Evolutionary conservation across 768 basidiomycete genomes (phyloP).

Genomic region (Leucosporidium scottii): DNA sequence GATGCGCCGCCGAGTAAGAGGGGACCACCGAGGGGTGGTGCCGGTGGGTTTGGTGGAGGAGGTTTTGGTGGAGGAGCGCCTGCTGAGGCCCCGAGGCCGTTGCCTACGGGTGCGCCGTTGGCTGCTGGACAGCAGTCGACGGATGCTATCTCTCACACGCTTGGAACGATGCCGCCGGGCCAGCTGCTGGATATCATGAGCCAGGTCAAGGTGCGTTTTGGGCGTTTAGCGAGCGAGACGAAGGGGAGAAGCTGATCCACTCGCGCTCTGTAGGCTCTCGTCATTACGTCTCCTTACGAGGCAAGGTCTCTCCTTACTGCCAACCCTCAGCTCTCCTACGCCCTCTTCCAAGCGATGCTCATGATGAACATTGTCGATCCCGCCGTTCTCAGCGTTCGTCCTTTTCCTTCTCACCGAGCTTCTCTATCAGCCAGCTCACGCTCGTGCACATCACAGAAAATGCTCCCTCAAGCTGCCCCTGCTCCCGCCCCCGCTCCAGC

Average conservation of each 20-base stretch:
- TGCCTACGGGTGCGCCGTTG: conserved; percentile 71
- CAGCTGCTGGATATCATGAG: conserved; percentile 88
- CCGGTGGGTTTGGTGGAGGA: conserved; percentile 6
- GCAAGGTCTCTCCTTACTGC: conserved; percentile 67
- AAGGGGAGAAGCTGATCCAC: not conserved
- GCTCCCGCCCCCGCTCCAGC: conserved; percentile 28
- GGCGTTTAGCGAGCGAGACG: not conserved
- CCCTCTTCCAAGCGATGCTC: conserved; percentile 87
- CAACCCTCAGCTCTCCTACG: conserved; percentile 91
- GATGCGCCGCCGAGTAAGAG: conserved; percentile 82
- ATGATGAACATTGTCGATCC: conserved; percentile 90
- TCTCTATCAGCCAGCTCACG: not conserved
- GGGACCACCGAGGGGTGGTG: conserved; percentile 47
- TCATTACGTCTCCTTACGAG: conserved; percentile 83
- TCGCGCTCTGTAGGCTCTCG: conserved; percentile 60
- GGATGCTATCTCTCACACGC: conserved; percentile 75
- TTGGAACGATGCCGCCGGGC: conserved; percentile 72
- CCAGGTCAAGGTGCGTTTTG: conserved; percentile 83
- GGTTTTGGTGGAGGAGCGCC: not conserved
- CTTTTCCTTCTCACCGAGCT: not conserved
- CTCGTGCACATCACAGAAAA: conserved; percentile 39
- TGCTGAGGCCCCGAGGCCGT: conserved; percentile 46
- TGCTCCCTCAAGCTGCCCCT: conserved; percentile 42
- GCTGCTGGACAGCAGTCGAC: conserved; percentile 63
- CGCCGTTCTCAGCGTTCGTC: conserved; percentile 63